Conservation (phyloP, 495 filamentous ascomycete genomes). For the Talaromyces ruber region DNA sequence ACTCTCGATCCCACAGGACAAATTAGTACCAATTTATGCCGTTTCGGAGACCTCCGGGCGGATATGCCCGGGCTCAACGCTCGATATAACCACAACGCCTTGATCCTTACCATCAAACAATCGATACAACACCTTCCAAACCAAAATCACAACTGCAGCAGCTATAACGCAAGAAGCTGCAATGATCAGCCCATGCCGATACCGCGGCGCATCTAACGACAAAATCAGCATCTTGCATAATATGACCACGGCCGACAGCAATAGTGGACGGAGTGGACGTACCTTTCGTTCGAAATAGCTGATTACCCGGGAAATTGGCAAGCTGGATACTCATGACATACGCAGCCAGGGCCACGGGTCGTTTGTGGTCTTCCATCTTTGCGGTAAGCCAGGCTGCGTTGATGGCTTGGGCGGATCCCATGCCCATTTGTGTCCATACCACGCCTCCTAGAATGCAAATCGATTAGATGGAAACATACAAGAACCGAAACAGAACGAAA, state of each 20-base stretch:
- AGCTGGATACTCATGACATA: constrained; percentile 6
- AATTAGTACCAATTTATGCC: neutral
- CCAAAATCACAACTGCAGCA: constrained; percentile 10
- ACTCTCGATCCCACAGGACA: too few species aligned
- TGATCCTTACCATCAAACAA: constrained; percentile 1
- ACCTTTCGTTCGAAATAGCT: constrained; percentile 1
- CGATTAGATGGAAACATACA: neutral
- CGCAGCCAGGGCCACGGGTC: constrained; percentile 3
- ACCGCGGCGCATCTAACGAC: constrained; percentile 2
- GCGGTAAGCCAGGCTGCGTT: constrained; percentile 5
- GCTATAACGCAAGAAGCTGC: constrained; percentile 6
- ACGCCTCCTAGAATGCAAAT: constrained; percentile 1
- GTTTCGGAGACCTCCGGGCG: neutral
- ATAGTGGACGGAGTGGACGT: neutral
- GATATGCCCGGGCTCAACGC: neutral
- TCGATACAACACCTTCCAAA: constrained; percentile 9
- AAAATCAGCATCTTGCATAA: neutral
- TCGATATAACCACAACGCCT: neutral
- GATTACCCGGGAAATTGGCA: constrained; percentile 4
- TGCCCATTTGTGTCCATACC: constrained; percentile 7
- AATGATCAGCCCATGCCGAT: neutral
- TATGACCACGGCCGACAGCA: neutral
- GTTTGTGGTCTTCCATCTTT: constrained; percentile 7
- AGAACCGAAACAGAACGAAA: neutral
- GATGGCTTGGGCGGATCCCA: constrained; percentile 6